phyloP scores from a whole-genome alignment of 2,329 filamentous ascomycete genomes.

The Botrytis byssoidea region DNA sequence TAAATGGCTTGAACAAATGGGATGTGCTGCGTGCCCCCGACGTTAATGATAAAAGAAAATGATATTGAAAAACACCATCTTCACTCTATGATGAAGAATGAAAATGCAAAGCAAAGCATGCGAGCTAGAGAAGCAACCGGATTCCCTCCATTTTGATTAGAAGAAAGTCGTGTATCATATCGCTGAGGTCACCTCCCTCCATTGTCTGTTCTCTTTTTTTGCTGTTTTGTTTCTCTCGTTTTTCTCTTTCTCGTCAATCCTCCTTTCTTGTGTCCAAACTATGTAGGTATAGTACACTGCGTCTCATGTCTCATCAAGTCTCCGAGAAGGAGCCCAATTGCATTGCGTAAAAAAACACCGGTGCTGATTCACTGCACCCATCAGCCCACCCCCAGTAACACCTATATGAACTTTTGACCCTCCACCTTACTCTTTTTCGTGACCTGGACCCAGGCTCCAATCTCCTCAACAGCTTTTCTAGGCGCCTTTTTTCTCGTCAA shows the following conservation, averaged over 20 bases:
- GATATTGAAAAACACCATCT: neutral
- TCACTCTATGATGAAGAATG: neutral
- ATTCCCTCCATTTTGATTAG: neutral
- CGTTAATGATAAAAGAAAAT: neutral
- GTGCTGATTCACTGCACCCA: no score
- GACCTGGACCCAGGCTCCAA: conserved; percentile 53
- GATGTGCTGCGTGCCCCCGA: neutral
- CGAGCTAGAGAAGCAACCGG: neutral
- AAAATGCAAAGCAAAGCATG: neutral
- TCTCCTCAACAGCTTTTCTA: conserved; percentile 53
- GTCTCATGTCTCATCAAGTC: neutral
- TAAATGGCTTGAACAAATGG: neutral
- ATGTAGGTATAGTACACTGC: neutral
- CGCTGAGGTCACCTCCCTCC: neutral
- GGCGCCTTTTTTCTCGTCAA: conserved; percentile 62
- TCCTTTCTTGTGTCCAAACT: neutral
- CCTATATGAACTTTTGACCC: neutral
- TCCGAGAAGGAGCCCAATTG: neutral
- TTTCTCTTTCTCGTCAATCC: neutral
- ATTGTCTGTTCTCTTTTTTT: neutral
- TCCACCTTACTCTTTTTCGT: conserved; percentile 39
- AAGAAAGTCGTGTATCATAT: neutral
- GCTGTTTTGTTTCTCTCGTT: neutral
- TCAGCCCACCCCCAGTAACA: no score
- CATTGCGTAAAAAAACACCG: neutral